Conservation (phyloP, 2,329 filamentous ascomycete genomes). For the Aspergillus aculeatus region DNA sequence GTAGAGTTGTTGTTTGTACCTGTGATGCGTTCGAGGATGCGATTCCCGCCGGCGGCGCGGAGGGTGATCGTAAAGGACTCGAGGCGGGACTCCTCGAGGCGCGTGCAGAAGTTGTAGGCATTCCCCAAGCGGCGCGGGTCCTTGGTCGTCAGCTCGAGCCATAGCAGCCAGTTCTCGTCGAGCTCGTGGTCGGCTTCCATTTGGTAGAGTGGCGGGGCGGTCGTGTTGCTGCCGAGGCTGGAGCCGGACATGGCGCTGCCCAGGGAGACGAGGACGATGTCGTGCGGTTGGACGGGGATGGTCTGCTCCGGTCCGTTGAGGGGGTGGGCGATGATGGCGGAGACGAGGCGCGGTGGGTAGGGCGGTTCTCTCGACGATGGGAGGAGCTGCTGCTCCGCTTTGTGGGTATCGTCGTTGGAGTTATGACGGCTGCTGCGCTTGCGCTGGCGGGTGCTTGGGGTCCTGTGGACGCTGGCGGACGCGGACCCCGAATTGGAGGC, state of each 20-base stretch:
- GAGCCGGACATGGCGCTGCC: constrained; percentile 42
- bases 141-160: constrained; percentile 41
- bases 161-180: constrained; percentile 44
- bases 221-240: constrained; percentile 34
- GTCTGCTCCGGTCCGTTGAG: constrained; percentile 18
- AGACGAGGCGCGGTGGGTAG: constrained; percentile 20
- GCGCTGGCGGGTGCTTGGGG: too few relatives aligned
- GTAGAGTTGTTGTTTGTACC: constrained; percentile 35
- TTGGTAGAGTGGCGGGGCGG: constrained; percentile 23
- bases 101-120: constrained; percentile 43
- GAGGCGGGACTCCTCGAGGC: constrained; percentile 38
- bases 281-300: constrained; percentile 27
- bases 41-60: constrained; percentile 24
- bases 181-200: constrained; percentile 29
- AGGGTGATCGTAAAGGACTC: constrained; percentile 46
- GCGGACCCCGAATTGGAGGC: constrained; percentile 3
- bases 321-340: constrained; percentile 23
- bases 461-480: not conserved
- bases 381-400: too few relatives aligned
- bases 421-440: not conserved
- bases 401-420: not conserved
- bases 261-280: constrained; percentile 43
- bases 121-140: constrained; percentile 36
- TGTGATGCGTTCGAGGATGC: constrained; percentile 24
- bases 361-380: not conserved